Conservation (phyloP, 2,329 filamentous ascomycete genomes). For the Aspergillus brunneoviolaceus region DNA sequence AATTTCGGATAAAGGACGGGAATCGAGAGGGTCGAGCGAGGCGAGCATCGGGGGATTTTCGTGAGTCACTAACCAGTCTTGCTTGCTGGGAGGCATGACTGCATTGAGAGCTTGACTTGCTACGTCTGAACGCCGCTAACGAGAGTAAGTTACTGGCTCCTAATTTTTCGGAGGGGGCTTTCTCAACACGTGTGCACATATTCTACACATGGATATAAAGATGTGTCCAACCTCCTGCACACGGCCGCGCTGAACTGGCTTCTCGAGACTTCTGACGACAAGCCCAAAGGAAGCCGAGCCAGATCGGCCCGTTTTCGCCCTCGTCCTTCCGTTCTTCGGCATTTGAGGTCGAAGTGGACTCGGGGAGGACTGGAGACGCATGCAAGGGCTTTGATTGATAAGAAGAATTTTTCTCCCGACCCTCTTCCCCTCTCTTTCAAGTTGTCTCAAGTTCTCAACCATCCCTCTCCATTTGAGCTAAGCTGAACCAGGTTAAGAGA, state of each 20-base stretch:
- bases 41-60: not conserved
- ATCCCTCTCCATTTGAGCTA: not conserved
- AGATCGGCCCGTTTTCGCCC: conserved; percentile 14
- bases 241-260: no score
- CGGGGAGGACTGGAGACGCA: not conserved
- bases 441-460: no score
- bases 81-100: no score
- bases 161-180: no score
- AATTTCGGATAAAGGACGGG: not conserved
- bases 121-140: no score
- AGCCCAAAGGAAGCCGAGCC: not conserved
- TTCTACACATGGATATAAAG: no score
- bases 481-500: conserved; percentile 6
- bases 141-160: no score
- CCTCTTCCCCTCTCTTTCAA: not conserved
- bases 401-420: conserved; percentile 7
- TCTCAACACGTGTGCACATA: not conserved
- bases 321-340: conserved; percentile 17
- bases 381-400: conserved; percentile 8
- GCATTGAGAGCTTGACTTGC: no score
- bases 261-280: no score
- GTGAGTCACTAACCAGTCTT: not conserved
- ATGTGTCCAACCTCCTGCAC: no score
- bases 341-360: not conserved
- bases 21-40: not conserved